Evolutionary conservation across 352 stramenopile genomes (phyloP), one percentile per base, ranked within the genome.

Genomic region (Porosira glacialis): DNA sequence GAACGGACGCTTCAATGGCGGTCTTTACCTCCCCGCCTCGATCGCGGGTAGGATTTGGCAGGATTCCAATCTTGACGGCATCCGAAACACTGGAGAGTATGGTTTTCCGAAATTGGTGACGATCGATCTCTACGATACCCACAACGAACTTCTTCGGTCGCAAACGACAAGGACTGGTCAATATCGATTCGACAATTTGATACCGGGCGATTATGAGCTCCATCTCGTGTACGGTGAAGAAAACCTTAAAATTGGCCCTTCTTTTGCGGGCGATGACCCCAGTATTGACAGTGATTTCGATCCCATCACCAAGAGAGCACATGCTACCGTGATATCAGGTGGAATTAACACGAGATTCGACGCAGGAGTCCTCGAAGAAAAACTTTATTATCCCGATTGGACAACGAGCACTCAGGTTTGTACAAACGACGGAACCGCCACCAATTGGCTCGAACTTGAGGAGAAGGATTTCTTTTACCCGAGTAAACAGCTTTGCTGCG

Each of bases 381-480:
- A 49, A 17, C 70, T 63, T 13, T 80, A 80, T 35, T 80, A 80
- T 31, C 70, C 70, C 26, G 70, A 80, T 53, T 80, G 70, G 70
- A 67, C 33, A 1, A 75, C 70, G 47, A 58, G 75, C 63, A 19
- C 58, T 0, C 30, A 80, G 28, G 56, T 80, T 17, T 80, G 70
- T 33, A 80, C 70, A 15, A 80, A 80, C 58, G 70, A 80, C 60
- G 70, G 70, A 0, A 75, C 71, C 44, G 70, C 74, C 35, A 51
- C 70, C n/a, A 13, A 22, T 19, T 80, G 70, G 70, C 53, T 80
- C 31, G 70, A 80, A 43, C 26, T 52, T 17, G 62, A 80, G 36
- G 53, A 69, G 26, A 52, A 59, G 24, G 75, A 74, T 38, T 80
- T 75, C 49, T 36, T 80, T 0, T 80, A 80, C 57, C 59, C 48